These are phyloP conservation scores for Citrus unshiu DNA, from an alignment of 345 rosid genomes.

Conservation along the genomic window DNA sequence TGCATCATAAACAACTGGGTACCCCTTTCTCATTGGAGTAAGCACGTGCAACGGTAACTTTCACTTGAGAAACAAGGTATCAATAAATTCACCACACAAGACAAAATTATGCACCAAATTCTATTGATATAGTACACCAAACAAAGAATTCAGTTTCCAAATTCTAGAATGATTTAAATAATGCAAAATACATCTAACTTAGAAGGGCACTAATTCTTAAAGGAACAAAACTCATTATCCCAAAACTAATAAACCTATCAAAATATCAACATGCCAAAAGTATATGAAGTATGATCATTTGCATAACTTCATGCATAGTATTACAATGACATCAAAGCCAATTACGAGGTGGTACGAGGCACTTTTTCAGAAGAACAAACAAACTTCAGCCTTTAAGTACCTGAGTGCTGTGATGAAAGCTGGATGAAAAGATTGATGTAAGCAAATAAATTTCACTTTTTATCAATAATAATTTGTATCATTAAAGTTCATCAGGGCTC, in stretches of 20 bases:
- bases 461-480: too few species aligned
- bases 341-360: too few species aligned
- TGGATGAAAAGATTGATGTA: too few species aligned
- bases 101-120: background rate
- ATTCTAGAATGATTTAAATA: background rate
- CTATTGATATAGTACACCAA: background rate
- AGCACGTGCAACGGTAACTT: background rate
- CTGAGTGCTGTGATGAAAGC: too few species aligned
- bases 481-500: too few species aligned
- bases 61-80: background rate
- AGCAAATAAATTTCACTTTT: too few species aligned
- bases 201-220: background rate
- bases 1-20: background rate
- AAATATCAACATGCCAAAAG: background rate
- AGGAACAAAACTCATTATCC: background rate
- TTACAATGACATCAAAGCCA: too few species aligned
- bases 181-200: background rate
- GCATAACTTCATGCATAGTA: too few species aligned
- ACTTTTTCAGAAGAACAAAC: too few species aligned
- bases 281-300: too few species aligned
- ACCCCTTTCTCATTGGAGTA: background rate
- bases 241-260: background rate
- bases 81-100: background rate
- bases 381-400: too few species aligned
- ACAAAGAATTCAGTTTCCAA: background rate